Percentiles rank a stretch among this genome's conserved stretches.
phyloP scores from a whole-genome alignment of 495 filamentous ascomycete genomes.

The Trypethelium eluteriae region DNA sequence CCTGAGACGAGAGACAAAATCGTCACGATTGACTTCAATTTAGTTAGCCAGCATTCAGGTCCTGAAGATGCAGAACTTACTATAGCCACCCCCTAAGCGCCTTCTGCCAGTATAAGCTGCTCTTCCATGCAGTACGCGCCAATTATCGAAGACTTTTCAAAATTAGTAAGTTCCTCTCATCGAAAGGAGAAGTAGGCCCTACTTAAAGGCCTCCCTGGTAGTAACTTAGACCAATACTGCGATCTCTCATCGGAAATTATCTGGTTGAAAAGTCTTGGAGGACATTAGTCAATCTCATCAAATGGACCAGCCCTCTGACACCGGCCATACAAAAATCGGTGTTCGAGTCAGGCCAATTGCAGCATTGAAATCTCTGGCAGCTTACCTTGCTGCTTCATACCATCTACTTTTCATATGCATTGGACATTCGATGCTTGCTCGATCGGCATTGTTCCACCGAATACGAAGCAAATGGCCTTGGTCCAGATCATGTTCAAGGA shows the following conservation, averaged over 20 bases:
- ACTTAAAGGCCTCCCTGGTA: constrained; percentile 73
- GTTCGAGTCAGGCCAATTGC: no score
- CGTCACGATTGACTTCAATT: constrained; percentile 68
- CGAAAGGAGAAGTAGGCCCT: constrained; percentile 28
- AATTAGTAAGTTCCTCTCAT: constrained; percentile 10
- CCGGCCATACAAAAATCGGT: no score
- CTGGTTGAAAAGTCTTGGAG: background rate
- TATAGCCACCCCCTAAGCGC: constrained; percentile 82
- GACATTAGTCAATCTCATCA: constrained; percentile 4
- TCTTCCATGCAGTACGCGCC: constrained; percentile 84
- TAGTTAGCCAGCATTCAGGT: constrained; percentile 17
- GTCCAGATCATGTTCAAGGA: constrained; percentile 50
- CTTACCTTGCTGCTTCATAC: constrained; percentile 61
- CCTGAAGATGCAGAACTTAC: constrained; percentile 43
- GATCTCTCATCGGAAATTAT: constrained; percentile 26
- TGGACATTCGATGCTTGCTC: constrained; percentile 50
- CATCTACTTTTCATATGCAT: constrained; percentile 49
- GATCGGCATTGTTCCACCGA: constrained; percentile 88
- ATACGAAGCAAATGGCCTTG: constrained; percentile 51
- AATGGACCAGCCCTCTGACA: no score
- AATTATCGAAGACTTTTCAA: constrained; percentile 78
- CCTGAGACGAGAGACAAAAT: constrained; percentile 70
- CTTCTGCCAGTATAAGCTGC: constrained; percentile 72
- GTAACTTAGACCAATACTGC: constrained; percentile 68
- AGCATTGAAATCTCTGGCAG: constrained; percentile 10